phyloP scores from a whole-genome alignment of 2,329 filamentous ascomycete genomes.

The Paradendryphiella salina region DNA sequence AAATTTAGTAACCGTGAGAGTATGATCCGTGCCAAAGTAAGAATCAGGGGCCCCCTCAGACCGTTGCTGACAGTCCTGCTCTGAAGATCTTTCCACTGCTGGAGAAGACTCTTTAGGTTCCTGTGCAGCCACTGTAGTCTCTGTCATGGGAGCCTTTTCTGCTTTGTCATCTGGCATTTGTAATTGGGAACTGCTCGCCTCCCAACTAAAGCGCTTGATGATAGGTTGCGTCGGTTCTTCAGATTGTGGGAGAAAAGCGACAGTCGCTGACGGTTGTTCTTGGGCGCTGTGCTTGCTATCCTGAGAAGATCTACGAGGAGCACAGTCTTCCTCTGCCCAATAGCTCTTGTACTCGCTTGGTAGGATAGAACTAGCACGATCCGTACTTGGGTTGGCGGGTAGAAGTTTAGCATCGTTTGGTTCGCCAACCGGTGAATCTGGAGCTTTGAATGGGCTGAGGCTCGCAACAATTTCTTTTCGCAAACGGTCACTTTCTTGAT shows the following conservation, averaged over 20 bases:
- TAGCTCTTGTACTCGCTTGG: slow-evolving; percentile 70
- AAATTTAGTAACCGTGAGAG: slow-evolving; percentile 27
- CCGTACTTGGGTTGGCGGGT: slow-evolving; percentile 23
- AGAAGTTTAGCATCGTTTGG: slow-evolving; percentile 33
- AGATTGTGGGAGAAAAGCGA: slow-evolving; percentile 14
- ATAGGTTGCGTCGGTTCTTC: slow-evolving; percentile 23
- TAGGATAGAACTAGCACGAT: slow-evolving; percentile 65
- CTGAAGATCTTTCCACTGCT: slow-evolving; percentile 18
- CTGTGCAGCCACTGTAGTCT: slow-evolving; percentile 16
- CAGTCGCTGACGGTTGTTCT: slow-evolving; percentile 13
- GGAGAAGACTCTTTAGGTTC: slow-evolving; percentile 15
- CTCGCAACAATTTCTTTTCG: slow-evolving; percentile 75
- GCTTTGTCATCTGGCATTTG: slow-evolving; percentile 17
- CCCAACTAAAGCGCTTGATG: slow-evolving; percentile 42
- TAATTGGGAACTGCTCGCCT: slow-evolving; percentile 23
- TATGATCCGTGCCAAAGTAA: slow-evolving; percentile 37
- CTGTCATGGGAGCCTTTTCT: slow-evolving; percentile 9
- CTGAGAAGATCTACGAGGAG: slow-evolving; percentile 38
- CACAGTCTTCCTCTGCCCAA: slow-evolving; percentile 58
- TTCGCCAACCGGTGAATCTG: slow-evolving; percentile 22
- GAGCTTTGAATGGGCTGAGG: slow-evolving; percentile 51
- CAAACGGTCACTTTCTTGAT: slow-evolving; percentile 71
- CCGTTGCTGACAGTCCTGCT: slow-evolving; percentile 23
- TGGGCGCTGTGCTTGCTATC: slow-evolving; percentile 29
- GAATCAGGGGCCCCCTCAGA: slow-evolving; percentile 27